phyloP scores from a whole-genome alignment of 2,329 filamentous ascomycete genomes.

The Colletotrichum coccodes region DNA sequence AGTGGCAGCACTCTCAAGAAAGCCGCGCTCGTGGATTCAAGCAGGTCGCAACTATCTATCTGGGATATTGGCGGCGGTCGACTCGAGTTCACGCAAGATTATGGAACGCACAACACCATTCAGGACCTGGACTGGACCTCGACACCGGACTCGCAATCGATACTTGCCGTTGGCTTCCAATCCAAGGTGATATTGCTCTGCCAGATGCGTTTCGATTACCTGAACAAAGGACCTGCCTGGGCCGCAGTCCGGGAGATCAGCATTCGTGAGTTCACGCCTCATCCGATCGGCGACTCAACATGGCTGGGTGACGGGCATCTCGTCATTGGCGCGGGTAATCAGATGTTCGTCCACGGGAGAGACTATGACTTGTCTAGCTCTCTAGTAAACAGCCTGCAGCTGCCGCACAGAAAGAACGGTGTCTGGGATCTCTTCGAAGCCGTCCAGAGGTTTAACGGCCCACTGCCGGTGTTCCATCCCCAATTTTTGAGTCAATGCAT shows the following conservation, averaged over 20 bases:
- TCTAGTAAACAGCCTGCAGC: slow-evolving; percentile 62
- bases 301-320: slow-evolving; percentile 90
- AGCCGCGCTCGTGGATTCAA: slow-evolving; percentile 81
- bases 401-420: slow-evolving; percentile 59
- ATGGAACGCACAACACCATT: slow-evolving; percentile 78
- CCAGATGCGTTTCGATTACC: slow-evolving; percentile 91
- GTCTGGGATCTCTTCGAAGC: slow-evolving; percentile 81
- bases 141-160: slow-evolving; percentile 87
- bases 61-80: slow-evolving; percentile 89
- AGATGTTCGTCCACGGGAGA: slow-evolving; percentile 86
- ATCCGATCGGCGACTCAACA: slow-evolving; percentile 91
- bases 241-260: slow-evolving; percentile 84
- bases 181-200: slow-evolving; percentile 84
- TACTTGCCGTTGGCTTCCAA: slow-evolving; percentile 92
- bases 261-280: slow-evolving; percentile 83
- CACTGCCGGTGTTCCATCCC: slow-evolving; percentile 90
- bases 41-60: slow-evolving; percentile 81
- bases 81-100: slow-evolving; percentile 83
- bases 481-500: slow-evolving; percentile 91
- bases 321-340: slow-evolving; percentile 89
- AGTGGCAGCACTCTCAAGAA: slow-evolving; percentile 90
- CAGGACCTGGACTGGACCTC: slow-evolving; percentile 94
- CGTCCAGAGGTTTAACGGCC: slow-evolving; percentile 85
- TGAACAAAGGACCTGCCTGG: slow-evolving; percentile 91
- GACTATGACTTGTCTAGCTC: slow-evolving; percentile 73